Base-by-base conservation (phyloP, 768 basidiomycete genomes). In the Trametes meyenii region DNA sequence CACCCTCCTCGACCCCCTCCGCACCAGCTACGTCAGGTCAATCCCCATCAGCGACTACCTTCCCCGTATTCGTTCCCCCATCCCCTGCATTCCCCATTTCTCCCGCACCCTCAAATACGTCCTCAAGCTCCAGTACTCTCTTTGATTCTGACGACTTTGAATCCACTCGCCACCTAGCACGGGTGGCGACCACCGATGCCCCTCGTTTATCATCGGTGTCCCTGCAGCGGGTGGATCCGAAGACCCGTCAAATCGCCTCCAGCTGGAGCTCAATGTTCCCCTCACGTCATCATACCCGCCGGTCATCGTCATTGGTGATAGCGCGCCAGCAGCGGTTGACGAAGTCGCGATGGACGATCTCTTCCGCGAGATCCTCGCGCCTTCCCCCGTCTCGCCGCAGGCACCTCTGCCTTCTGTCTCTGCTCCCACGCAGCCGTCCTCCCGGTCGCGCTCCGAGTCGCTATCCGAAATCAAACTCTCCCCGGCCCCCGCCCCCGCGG, bases 141-240 rank as follows among this genome's bases (percentile, higher is more conserved):
- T 62, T 59, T 44, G 63, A 64, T 72, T 66, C 74, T 67, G 73
- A 71, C 66, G 74, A 76, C 63, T 73, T 74, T 73, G 81, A 87
- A 73, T 76, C 89, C 87, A 90, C 92, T 94, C 86, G 92, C 92
- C 92, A 94, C 88, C 88, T 90, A 89, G 92, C 92, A 94, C 92
- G 92, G 92, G 89, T 94, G 92, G 92, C 84, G 92, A 87, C 83
- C 85, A 83, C 82, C 80, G 81, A 77, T 73, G 76, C 69, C 66
- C 74, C 72, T 76, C 68, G 76, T 77, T 76, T 76, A 74, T 71
- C 81, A 70, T 77, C 82, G 81, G 81, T 85, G 87, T 81, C 92
- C 92, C 90, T 87, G 92, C 92, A 94, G 92, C 92, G 92, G 92
- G 92, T 90, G 89, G 87, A 78, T 77, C 73, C 71, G 71, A 63